Percentiles rank a stretch among this genome's conserved stretches.
These are phyloP conservation scores for Sporothrix phasma DNA, from an alignment of 2,329 filamentous ascomycete species.

Conservation along the genomic window DNA sequence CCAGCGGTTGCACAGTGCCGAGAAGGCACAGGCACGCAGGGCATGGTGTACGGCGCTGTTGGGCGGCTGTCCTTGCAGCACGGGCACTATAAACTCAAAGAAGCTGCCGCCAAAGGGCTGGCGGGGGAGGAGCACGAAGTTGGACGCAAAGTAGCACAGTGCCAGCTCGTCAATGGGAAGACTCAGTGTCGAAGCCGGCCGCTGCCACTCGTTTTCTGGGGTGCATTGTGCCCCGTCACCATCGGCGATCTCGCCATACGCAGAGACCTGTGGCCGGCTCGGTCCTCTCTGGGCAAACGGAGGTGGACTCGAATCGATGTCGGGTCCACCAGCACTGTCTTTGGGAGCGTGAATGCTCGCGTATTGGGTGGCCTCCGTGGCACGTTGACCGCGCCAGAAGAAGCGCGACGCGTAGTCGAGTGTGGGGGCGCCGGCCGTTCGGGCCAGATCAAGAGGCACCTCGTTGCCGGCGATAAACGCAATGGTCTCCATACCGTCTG, in stretches of 20 bases:
- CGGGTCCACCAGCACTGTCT: neutral
- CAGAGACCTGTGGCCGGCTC: neutral
- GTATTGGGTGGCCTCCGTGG: neutral
- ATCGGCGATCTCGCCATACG: neutral
- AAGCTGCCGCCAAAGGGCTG: constrained; percentile 42
- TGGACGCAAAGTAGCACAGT: constrained; percentile 49
- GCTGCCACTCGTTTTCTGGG: neutral
- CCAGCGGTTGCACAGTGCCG: neutral
- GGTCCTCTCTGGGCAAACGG: neutral
- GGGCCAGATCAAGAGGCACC: neutral
- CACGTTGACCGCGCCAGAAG: neutral
- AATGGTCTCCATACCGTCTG: neutral
- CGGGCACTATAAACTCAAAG: constrained; percentile 41
- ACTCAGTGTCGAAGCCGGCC: constrained; percentile 25
- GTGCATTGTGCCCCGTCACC: neutral
- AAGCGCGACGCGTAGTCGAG: neutral
- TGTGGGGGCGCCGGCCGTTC: neutral
- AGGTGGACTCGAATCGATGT: neutral
- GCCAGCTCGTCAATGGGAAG: constrained; percentile 47
- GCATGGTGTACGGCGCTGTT: neutral
- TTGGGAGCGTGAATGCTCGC: neutral
- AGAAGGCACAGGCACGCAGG: neutral
- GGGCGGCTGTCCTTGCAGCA: neutral
- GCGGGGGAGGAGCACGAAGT: constrained; percentile 47
- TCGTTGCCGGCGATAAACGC: neutral